phyloP scores from a whole-genome alignment of 306 rosid species.

The Carpinus viminea region DNA sequence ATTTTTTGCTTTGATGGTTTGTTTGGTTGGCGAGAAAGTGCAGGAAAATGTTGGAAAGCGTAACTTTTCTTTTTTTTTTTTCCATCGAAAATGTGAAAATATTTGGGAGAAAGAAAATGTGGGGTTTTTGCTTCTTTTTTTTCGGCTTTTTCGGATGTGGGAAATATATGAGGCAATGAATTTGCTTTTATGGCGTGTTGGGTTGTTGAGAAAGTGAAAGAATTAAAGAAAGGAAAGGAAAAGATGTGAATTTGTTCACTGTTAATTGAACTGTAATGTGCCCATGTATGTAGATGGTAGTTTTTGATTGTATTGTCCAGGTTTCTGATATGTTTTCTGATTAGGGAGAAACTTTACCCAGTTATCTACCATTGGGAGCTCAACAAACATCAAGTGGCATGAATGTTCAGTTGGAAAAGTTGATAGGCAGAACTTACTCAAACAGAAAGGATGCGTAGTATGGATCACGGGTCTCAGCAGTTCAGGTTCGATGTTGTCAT shows the following conservation, averaged over 20 bases:
- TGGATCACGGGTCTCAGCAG: slow-evolving; percentile 88
- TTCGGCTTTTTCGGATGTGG: not conserved
- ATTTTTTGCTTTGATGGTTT: not conserved
- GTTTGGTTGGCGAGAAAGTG: not conserved
- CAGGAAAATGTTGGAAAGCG: not conserved
- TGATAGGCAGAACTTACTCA: slow-evolving; percentile 56
- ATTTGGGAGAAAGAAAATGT: not conserved
- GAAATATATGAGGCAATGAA: not conserved
- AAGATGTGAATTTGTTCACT: not conserved
- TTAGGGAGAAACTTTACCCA: slow-evolving; percentile 43
- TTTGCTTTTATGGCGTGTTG: slow-evolving; percentile 8
- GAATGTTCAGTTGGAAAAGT: slow-evolving; percentile 51
- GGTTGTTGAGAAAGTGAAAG: slow-evolving; percentile 10
- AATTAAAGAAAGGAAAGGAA: not conserved
- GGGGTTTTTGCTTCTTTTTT: not conserved
- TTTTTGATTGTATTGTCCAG: slow-evolving; percentile 2
- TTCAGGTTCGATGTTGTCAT: slow-evolving; percentile 47
- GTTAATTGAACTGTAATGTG: not conserved
- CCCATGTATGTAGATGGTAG: not conserved
- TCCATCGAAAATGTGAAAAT: too few relatives aligned
- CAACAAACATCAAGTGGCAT: slow-evolving; percentile 73
- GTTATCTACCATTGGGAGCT: slow-evolving; percentile 54
- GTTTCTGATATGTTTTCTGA: slow-evolving; percentile 25
- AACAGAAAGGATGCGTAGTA: slow-evolving; percentile 71
- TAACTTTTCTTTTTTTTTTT: not conserved